These are phyloP conservation scores for Talaromyces trachyspermus DNA, from an alignment of 495 filamentous ascomycete genomes.

Conservation along the genomic window DNA sequence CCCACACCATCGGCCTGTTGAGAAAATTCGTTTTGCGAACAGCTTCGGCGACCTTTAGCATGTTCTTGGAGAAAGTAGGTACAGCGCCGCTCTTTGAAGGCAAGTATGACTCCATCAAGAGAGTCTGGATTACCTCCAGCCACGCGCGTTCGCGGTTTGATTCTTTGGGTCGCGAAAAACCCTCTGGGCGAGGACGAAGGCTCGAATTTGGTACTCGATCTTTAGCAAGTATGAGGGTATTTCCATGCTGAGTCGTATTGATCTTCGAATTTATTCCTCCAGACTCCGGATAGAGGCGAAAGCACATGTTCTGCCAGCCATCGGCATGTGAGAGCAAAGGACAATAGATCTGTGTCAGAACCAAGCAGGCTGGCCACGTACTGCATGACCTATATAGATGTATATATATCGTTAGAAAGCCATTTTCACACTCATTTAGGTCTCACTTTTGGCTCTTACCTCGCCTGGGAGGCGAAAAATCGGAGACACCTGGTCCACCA, in stretches of 20 bases:
- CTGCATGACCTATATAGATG: conserved; percentile 27
- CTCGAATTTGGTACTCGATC: conserved; percentile 24
- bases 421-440: no score
- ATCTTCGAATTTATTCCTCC: conserved; percentile 26
- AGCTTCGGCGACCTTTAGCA: conserved; percentile 13
- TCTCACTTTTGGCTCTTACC: conserved; percentile 13
- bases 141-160: conserved; percentile 19
- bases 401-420: background rate
- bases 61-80: conserved; percentile 16
- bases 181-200: conserved; percentile 17
- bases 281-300: conserved; percentile 18
- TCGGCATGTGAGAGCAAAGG: conserved; percentile 22
- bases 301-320: conserved; percentile 15
- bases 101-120: conserved; percentile 14
- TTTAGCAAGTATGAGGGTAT: conserved; percentile 19
- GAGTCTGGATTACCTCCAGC: conserved; percentile 22
- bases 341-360: conserved; percentile 23
- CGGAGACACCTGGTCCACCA: background rate
- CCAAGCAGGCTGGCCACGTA: conserved; percentile 28
- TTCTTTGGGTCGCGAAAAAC: conserved; percentile 13
- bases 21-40: conserved; percentile 18
- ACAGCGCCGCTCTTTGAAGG: background rate
- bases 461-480: conserved; percentile 22
- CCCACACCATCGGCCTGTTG: conserved; percentile 13
- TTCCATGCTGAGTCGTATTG: conserved; percentile 26